Base-by-base conservation (phyloP, 345 rosid genomes). In the Lepidium didymum region DNA sequence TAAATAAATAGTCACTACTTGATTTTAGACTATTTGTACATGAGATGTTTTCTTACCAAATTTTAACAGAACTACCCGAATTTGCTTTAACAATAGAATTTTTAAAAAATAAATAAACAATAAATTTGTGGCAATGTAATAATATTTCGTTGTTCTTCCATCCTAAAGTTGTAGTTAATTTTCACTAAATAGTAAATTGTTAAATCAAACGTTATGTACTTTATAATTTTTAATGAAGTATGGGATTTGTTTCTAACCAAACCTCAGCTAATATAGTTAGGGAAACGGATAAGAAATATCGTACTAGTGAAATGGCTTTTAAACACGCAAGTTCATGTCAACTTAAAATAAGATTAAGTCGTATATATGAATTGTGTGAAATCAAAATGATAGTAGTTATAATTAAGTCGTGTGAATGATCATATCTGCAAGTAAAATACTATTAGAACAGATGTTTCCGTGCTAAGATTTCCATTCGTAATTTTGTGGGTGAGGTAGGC, bases 191-290 rank as follows among this genome's bases (percentile, higher is more conserved):
- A 15, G 0, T 29, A 21, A 3, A 2, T 44, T 15, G 25, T 19
- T 27, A 60, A 25, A 27, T 10, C 15, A 9, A 27, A 25, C 12
- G 10, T 27, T 0, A 8, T 46, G 18, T 7, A 13, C 19, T 19
- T 49, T 16, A 16, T 19, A 31, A 3, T 6, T 41, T 60, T 19
- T 51, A 43, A 59, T 47, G 65, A 55, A 42, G 55, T 36, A 23
- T 49, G 36, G 58, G 50, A 47, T 37, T n/a, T 49, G 49, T 49
- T 73, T 65, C 72, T 16, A 42, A 66, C 77, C 72, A 66, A 73
- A 73, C 62, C 42, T 41, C 61, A 73, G 54, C 77, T 66, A 73
- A 58, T 43, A 65, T 58, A 36, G 75, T 66, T 57, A 42, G 77
- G 31, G 61, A 41, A 15, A 58, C 67, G 54, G 72, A 50, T 73